These are phyloP conservation scores for Phytophthora crassamura DNA, from an alignment of 352 stramenopile species.

Conservation along the genomic window DNA sequence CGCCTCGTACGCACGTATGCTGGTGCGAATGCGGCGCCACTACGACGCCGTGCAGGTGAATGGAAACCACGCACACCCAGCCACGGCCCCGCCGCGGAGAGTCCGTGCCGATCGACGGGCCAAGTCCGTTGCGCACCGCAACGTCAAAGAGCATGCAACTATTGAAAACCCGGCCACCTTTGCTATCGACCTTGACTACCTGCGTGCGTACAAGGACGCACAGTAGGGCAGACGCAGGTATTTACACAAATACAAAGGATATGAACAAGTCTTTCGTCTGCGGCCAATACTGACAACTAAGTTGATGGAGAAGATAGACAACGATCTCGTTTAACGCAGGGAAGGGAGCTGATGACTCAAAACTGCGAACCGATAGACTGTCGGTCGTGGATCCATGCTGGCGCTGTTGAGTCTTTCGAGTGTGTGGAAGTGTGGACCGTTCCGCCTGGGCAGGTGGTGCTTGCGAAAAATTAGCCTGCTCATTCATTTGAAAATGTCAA, in stretches of 20 bases:
- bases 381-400: too few relatives aligned
- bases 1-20: slow-evolving; percentile 33
- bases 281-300: too few relatives aligned
- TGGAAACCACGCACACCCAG: slow-evolving; percentile 14
- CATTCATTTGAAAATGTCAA: too few relatives aligned
- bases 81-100: slow-evolving; percentile 30
- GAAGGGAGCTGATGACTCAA: too few relatives aligned
- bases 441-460: neutral
- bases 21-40: slow-evolving; percentile 35
- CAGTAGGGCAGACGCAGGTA: slow-evolving; percentile 1
- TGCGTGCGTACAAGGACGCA: slow-evolving; percentile 38
- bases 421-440: neutral
- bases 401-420: too few relatives aligned
- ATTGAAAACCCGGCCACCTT: slow-evolving; percentile 3
- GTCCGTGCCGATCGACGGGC: slow-evolving; percentile 23
- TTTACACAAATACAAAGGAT: neutral
- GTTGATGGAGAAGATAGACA: too few relatives aligned
- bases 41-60: slow-evolving; percentile 38
- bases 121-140: slow-evolving; percentile 22
- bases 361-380: neutral
- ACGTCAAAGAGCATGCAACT: slow-evolving; percentile 7
- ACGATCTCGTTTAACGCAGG: too few relatives aligned
- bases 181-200: slow-evolving; percentile 35
- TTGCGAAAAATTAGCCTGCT: neutral
- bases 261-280: neutral